Conservation (phyloP, 805 yeast genomes). For the Blastobotrys chiropterorum region DNA sequence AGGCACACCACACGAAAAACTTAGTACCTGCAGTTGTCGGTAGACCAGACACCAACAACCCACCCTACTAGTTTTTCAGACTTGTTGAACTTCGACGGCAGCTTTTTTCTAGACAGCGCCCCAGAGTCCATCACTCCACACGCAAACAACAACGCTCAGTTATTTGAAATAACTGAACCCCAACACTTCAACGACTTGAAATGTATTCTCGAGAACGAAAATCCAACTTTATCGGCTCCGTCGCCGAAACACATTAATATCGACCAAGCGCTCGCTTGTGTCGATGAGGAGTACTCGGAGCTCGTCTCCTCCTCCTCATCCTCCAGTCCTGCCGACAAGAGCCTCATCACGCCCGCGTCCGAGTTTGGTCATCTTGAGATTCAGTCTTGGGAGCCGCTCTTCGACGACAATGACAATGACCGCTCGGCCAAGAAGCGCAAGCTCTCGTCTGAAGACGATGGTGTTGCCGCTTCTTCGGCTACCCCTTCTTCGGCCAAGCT, state of each 20-base stretch:
- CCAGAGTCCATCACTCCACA: neutral
- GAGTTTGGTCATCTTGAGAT: neutral
- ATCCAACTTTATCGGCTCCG: neutral
- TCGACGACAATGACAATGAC: no score
- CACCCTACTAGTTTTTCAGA: neutral
- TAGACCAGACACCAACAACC: neutral
- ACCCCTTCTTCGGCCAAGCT: conserved; percentile 26
- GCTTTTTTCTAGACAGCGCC: neutral
- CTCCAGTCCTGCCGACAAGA: neutral
- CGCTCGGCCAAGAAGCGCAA: neutral
- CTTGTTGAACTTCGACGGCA: neutral
- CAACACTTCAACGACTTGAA: neutral
- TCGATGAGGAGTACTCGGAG: neutral
- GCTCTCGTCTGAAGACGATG: neutral
- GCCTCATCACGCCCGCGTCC: neutral
- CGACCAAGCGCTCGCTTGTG: neutral
- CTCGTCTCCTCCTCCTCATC: neutral
- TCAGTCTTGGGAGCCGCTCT: neutral
- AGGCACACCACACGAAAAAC: neutral
- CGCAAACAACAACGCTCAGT: neutral
- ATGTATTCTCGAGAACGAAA: neutral
- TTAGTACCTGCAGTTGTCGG: neutral
- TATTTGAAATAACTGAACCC: neutral
- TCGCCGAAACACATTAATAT: neutral
- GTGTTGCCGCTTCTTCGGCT: neutral